Base-by-base conservation (phyloP, 768 basidiomycete species). In the Suillus tomentosus region DNA sequence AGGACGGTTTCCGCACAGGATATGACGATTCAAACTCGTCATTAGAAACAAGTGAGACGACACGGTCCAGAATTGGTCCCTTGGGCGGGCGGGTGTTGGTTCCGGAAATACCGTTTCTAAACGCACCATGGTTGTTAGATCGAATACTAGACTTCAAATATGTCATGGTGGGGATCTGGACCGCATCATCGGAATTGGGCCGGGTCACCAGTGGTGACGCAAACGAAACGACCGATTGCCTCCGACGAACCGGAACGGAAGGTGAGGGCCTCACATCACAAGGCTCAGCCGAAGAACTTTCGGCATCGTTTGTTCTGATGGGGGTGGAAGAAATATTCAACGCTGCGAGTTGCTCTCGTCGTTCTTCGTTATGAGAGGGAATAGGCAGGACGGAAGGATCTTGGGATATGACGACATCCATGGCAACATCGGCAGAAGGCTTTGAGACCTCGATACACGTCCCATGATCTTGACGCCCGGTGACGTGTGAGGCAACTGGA, bases 201-300 rank as follows among this genome's bases (percentile, higher is more conserved):
- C 37, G 37, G 22, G 56, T 24, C 22, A 40, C 56, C 22, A 57
- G 56, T 11, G 37, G 56, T 24, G 56, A 57, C 22, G 56, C 56
- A 39, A 57, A 57, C 17, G 37, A 57, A 57, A 57, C 56, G 3
- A 17, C 56, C 9, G 14, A 24, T 24, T 24, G 22, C 37, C 15
- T 24, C 37, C 10, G 56, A 57, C 37, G 22, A 57, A 17, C 37
- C 22, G 22, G 37, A 39, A 24, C 56, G 56, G 56, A 39, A 24
- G 22, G 56, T 17, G 37, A 40, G 37, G 9, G 14, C 22, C 9
- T 57, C 37, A 40, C 9, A 57, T 15, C 22, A 24, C 15, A 5
- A 40, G 56, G 22, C 9, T 40, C 9, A 10, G 22, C 24, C 9
- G 17, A 24, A 40, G 14, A 40, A 5, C 22, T 2, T 10, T 39